Base-by-base conservation (phyloP, 1,284 basidiomycete species). In the Naganishia sp. region DNA sequence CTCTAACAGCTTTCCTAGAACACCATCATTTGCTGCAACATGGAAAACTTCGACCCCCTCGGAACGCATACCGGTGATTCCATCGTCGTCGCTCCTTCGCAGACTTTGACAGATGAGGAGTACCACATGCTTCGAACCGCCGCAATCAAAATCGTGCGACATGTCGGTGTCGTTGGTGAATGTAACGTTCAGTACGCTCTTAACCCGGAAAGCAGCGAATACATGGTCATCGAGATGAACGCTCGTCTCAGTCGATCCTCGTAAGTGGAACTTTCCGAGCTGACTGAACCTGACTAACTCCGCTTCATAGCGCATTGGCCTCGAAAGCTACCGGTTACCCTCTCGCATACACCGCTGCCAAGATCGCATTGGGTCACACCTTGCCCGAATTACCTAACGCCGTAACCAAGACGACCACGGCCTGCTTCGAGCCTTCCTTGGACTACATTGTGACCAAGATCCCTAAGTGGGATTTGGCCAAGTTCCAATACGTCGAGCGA, bases 401-500 rank as follows among this genome's bases (percentile, higher is more conserved):
- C 39, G 96, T 99, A 68, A 99, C 96, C 63, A 99, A 99, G 83
- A 95, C 93, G 17, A 99, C 96, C 5, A 99, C 95, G 7, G 96
- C 96, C 1, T 99, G 96, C 81, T 99, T 99, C 81, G 96, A 99
- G 79, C 95, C 96, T n/a, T 94, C 94, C 15, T 85, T 99, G 60
- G 96, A 99, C 81, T 99, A 99, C 82, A 96, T 99, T 76, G 95
- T 99, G 70, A 98, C 94, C 67, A 99, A 99, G 83, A 99, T 99
- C 73, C 96, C 96, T 72, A 98, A 98, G 81, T 99, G 96, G 94
- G 96, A 99, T 81, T 83, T 99, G 69, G 93, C 94, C 72, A 99
- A 99, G 82, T 98, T 99, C 85, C 94, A 97, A 76, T 83, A 85
- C 75, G 96, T 99, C 67, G 90, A 96, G 78, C 89, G 95, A 68